Evolutionary conservation across 495 filamentous ascomycete species (phyloP), one percentile per base, ranked within the genome.

Genomic region (Penicillium cosmopolitanum): DNA sequence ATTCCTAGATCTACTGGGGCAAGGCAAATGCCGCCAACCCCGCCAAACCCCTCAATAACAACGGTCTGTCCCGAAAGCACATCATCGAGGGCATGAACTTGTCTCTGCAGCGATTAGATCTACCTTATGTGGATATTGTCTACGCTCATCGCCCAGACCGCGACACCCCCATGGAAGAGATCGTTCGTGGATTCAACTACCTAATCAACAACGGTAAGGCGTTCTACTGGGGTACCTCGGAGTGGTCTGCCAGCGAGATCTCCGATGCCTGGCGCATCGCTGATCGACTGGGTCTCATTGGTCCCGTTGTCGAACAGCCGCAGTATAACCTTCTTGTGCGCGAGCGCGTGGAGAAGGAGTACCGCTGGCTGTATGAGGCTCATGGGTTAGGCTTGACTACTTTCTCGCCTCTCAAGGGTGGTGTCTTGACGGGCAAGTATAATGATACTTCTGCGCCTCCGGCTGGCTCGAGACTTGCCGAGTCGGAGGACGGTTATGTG

Each of bases 211-310:
- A 82, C 47, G 89, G 91, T 43, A 89, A 92, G 77, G 86, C 88
- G 21, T 88, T 95, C 69, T 95, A 96, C 82, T 96, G 92, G 92
- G 92, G 92, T 34, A 96, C 92, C 1, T 91, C 88, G 0, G 90
- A 94, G 78, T 96, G 92, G 92, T 81, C 80, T 56, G 90, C 92
- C 8, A 85, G 84, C 52, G 90, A 96, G 77, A 94, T 96, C 66
- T 81, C 84, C 8, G 80, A 88, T 57, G 92, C 92, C 7, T 91
- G 87, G 78, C 79, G 85, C 43, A 74, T 90, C 38, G 92, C 92
- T 13, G 88, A 91, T 59, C 80, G 77, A 58, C 78, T 95, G 38
- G 83, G 86, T 19, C 80, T 96, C n/a, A 85, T 96, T 57, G 91
- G 88, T 3, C 92, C 92, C 8, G 70, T 89, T 23, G 87, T 90